Base-by-base conservation (phyloP, 257 asterid species). In the Penstemon eatonii region DNA sequence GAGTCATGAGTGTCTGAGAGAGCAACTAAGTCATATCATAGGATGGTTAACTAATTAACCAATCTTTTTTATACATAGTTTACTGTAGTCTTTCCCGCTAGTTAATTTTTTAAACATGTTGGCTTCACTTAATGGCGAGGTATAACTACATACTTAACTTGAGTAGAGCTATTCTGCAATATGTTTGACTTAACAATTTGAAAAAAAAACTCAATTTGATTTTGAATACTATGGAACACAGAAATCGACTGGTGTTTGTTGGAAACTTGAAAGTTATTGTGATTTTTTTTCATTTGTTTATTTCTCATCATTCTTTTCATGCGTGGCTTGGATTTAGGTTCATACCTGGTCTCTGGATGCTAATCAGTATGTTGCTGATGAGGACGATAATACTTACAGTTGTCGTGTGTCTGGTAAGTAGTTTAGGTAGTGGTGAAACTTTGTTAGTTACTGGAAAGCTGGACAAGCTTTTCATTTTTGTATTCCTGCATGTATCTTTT, bases 361-460 rank as follows among this genome's bases (percentile, higher is more conserved):
- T 66, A 94, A 94, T 80, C 96, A 91, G 70, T 94, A 84, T 73
- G 90, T 94, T 72, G 95, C 97, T 54, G 99, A 94, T 72, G 99
- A 94, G 89, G 99, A 91, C 71, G 96, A 91, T 59, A 94, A 87
- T 76, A 84, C 93, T 54, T 94, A 84, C 74, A 87, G 93, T 75
- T 94, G 99, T 72, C 99, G 99, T 63, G 85, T 86, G 74, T 91
- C 99, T 82, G 99, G 99, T 89, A 74, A 81, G 87, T 70, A 44
- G 67, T 75, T 67, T 51, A 46, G 65, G 75, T 43, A 68, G 56
- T 63, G 58, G 15, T 44, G 19, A 38, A 19, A 59, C 61, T 46
- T 45, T 33, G 42, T 52, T 63, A 18, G 61, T 52, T 60, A 10
- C 53, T 41, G 13, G 58, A 52, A 13, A 37, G 55, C 50, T 61